Conservation (phyloP, 202 grass and related monocot genomes). For the Brachypodium distachyon region DNA sequence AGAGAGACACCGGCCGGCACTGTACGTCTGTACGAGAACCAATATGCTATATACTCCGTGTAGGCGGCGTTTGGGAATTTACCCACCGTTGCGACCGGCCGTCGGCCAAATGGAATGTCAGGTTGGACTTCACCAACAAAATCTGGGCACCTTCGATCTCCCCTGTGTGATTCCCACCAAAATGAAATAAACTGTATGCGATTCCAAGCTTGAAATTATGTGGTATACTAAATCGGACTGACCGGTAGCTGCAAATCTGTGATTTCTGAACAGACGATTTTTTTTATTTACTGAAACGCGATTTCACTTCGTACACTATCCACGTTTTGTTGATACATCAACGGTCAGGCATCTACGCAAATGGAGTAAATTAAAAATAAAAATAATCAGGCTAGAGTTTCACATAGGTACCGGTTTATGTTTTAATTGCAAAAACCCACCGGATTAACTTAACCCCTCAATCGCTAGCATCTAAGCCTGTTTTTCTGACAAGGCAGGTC, state of each 20-base stretch:
- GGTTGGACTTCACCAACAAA: constrained; percentile 1
- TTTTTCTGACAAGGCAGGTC: no score
- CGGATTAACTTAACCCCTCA: no score
- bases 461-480: no score
- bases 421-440: no score
- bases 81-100: not conserved
- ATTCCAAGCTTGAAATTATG: not conserved
- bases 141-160: not conserved
- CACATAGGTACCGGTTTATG: no score
- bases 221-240: not conserved
- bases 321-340: no score
- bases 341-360: no score
- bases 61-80: not conserved
- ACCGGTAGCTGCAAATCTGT: constrained; percentile 1
- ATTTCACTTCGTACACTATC: no score
- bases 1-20: not conserved
- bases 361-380: no score
- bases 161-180: not conserved
- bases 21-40: not conserved
- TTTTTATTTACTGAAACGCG: not conserved
- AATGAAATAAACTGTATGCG: not conserved
- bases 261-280: not conserved
- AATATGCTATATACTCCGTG: no score
- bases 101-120: not conserved
- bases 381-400: no score